Percentiles rank a stretch among this genome's conserved stretches.
Evolutionary conservation across 208 protist genomes (phyloP).

Genomic region (Novymonas esmeraldas): DNA sequence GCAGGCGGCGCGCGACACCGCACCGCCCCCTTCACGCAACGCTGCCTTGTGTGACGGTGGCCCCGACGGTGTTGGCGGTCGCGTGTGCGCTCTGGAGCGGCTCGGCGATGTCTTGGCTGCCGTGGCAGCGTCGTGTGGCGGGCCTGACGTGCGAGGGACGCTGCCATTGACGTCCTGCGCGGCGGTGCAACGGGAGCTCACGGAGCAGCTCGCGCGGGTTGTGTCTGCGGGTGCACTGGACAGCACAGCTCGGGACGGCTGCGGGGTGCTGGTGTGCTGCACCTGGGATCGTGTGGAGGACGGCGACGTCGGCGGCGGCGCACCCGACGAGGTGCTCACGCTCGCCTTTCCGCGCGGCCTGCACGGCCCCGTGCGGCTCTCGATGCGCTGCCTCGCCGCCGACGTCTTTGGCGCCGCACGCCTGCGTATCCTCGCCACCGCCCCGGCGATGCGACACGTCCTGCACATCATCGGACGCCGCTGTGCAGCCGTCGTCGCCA

Average conservation of each 20-base stretch:
- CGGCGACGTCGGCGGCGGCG: background rate
- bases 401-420: slow-evolving; percentile 21
- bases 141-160: background rate
- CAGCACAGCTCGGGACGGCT: background rate
- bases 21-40: too few species aligned
- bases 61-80: too few species aligned
- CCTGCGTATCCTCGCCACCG: background rate
- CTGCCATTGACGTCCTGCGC: background rate
- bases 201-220: background rate
- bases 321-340: background rate
- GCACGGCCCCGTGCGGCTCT: slow-evolving; percentile 15
- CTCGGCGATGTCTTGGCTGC: slow-evolving; percentile 4
- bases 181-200: background rate
- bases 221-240: background rate
- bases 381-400: slow-evolving; percentile 18
- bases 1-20: too few species aligned
- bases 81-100: background rate
- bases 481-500: background rate
- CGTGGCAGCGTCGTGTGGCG: slow-evolving; percentile 1
- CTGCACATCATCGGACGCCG: background rate
- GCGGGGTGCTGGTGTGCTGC: too few species aligned
- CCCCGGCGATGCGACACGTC: slow-evolving; percentile 10
- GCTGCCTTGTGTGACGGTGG: too few species aligned
- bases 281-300: slow-evolving; percentile 8
- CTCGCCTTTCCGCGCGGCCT: slow-evolving; percentile 14